These are phyloP conservation scores for Daldinia concentrica DNA, from an alignment of 495 filamentous ascomycete genomes.

Conservation along the genomic window DNA sequence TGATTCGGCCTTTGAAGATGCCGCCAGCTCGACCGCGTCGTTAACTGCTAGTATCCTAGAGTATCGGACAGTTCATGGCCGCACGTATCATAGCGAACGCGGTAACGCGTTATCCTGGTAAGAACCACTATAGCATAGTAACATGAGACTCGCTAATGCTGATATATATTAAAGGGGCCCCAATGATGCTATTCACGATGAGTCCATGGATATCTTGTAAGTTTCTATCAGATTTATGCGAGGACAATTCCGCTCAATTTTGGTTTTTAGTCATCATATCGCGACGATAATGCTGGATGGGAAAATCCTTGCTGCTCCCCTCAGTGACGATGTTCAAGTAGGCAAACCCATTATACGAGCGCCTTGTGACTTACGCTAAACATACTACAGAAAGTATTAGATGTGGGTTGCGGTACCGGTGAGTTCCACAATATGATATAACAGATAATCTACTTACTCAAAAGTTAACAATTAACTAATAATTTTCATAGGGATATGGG, in stretches of 20 bases:
- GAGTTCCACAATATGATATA: slow-evolving; percentile 10
- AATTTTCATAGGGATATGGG: slow-evolving; percentile 49
- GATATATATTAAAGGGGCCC: slow-evolving; percentile 44
- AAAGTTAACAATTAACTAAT: background rate
- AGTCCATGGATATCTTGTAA: slow-evolving; percentile 50
- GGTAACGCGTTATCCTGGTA: slow-evolving; percentile 49
- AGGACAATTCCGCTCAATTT: background rate
- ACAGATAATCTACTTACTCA: background rate
- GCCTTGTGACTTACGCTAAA: slow-evolving; percentile 2
- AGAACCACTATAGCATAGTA: background rate
- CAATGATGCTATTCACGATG: slow-evolving; percentile 51
- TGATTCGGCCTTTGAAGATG: slow-evolving; percentile 46
- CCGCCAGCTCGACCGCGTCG: slow-evolving; percentile 54
- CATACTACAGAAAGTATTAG: slow-evolving; percentile 44
- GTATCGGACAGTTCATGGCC: slow-evolving; percentile 53
- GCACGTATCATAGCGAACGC: slow-evolving; percentile 52
- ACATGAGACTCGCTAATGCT: slow-evolving; percentile 1
- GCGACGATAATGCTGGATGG: slow-evolving; percentile 50
- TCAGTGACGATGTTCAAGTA: slow-evolving; percentile 45
- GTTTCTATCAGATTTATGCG: background rate
- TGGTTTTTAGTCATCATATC: slow-evolving; percentile 45
- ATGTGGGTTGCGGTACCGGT: slow-evolving; percentile 53
- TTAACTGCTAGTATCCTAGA: slow-evolving; percentile 55
- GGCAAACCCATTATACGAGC: background rate
- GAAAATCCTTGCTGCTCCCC: slow-evolving; percentile 54